These are phyloP conservation scores for Petunia hybrid DNA, from an alignment of 305 asterid genomes.

Conservation along the genomic window DNA sequence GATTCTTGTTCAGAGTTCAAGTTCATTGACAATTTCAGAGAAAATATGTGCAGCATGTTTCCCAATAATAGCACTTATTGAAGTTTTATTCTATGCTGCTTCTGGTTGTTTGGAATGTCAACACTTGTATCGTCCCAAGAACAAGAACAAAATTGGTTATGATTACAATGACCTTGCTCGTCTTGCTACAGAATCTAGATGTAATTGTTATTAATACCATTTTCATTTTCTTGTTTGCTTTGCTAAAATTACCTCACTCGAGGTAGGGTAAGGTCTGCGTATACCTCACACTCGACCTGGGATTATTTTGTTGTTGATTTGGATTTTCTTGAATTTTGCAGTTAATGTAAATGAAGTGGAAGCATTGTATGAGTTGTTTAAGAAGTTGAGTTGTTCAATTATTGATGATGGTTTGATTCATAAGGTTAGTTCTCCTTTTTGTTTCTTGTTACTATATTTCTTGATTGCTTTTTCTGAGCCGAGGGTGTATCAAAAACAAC, in stretches of 20 bases:
- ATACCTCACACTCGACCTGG: too few relatives aligned
- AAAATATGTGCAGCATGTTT: slow-evolving; percentile 57
- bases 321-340: slow-evolving; percentile 31
- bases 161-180: slow-evolving; percentile 48
- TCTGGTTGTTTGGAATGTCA: slow-evolving; percentile 62
- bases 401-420: slow-evolving; percentile 73
- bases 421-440: slow-evolving; percentile 49
- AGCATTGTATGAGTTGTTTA: slow-evolving; percentile 68
- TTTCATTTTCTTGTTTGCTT: neutral
- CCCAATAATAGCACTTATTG: slow-evolving; percentile 58
- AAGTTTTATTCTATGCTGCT: slow-evolving; percentile 53
- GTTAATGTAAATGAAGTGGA: slow-evolving; percentile 63
- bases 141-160: slow-evolving; percentile 33
- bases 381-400: slow-evolving; percentile 65
- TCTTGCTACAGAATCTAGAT: slow-evolving; percentile 66
- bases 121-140: slow-evolving; percentile 27
- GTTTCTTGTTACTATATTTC: neutral
- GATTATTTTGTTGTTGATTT: too few relatives aligned
- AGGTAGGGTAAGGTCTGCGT: too few relatives aligned
- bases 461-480: neutral
- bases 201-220: slow-evolving; percentile 44
- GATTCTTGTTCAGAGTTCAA: slow-evolving; percentile 46
- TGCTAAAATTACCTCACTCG: too few relatives aligned
- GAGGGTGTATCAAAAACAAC: too few relatives aligned
- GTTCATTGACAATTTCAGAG: slow-evolving; percentile 57